Evolutionary conservation across 202 grass and related monocot species (phyloP), one percentile per base, ranked within the genome.

Genomic region (Panicum hallii): DNA sequence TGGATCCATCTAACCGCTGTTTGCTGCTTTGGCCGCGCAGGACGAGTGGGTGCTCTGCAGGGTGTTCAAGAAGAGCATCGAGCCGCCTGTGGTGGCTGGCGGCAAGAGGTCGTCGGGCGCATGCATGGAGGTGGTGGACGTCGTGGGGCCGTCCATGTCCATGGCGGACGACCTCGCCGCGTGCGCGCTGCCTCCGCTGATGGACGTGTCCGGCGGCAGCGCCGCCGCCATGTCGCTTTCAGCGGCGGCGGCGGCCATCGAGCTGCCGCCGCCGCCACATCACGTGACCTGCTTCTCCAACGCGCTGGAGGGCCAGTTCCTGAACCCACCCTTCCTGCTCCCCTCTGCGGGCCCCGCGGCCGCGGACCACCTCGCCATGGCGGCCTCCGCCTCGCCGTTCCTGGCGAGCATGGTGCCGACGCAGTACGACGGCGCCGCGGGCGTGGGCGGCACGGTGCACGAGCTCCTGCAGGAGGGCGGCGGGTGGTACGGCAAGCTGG

Each of bases 261-360:
- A 48, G 53, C 54, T 42, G 12, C 76, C 52, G n/a, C 42, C 81
- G 10, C 60, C 62, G 20, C 30, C 53, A 4, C 53, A 42, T 12
- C 84, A 97, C 94, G 94, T 91, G 90, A 88, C 94, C 94, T 97
- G 94, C 94, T 97, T 97, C 94, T 97, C 94, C 94, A 91, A 83
- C 76, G 47, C 82, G 16, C 75, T 85, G 75, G 85, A 85, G 84
- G 90, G 23, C 80, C 79, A 79, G 32, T 90, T 75, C 88, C 74
- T 82, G 79, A 78, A 83, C 88, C 79, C 84, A 57, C 14, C 73
- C 30, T 79, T 15, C 86, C 66, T 78, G 16, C 42, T 66, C 81
- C 64, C 78, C n/a, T 70, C 77, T 0, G 17, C 70, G 0, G 5
- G 32, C 14, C 8, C 13, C 3, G 15, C 61, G 4, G 54, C 54